phyloP scores from a whole-genome alignment of 208 protist genomes.

The Balamuthia mandrillaris region DNA sequence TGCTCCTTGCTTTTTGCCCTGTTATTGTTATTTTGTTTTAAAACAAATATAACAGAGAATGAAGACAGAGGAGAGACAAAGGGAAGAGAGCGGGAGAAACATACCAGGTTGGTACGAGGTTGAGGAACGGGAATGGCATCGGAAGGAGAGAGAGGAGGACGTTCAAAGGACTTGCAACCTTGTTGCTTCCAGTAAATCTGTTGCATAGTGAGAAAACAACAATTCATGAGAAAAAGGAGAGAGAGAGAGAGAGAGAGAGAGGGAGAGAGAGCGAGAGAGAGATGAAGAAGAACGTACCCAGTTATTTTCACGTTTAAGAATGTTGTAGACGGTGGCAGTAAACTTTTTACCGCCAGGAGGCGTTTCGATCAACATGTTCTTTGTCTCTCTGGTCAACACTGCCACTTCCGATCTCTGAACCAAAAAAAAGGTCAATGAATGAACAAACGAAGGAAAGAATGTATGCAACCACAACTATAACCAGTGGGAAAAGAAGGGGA shows the following conservation, averaged over 20 bases:
- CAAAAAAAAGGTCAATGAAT: not conserved
- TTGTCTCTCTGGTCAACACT: not conserved
- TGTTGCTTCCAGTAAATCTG: constrained; percentile 25
- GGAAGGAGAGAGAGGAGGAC: not conserved
- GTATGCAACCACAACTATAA: not conserved
- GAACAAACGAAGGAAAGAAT: not conserved
- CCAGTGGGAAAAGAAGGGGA: not conserved
- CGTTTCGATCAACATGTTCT: constrained; percentile 2
- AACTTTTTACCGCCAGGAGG: constrained; percentile 6
- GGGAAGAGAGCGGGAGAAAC: not conserved
- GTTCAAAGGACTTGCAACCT: constrained; percentile 4
- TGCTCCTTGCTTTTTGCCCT: no score
- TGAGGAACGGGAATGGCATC: not conserved
- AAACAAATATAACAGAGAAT: not conserved
- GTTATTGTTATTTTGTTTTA: no score
- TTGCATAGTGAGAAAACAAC: not conserved
- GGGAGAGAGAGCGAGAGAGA: no score
- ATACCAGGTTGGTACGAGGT: not conserved
- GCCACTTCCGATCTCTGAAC: constrained; percentile 14
- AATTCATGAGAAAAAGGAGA: not conserved
- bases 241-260: not conserved
- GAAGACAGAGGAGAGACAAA: not conserved
- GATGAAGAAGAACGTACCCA: constrained; percentile 1
- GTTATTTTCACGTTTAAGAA: constrained; percentile 22
- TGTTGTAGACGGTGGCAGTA: constrained; percentile 9